These are phyloP conservation scores for Sclerotinia nivalis DNA, from an alignment of 2,329 filamentous ascomycete genomes.

Conservation along the genomic window DNA sequence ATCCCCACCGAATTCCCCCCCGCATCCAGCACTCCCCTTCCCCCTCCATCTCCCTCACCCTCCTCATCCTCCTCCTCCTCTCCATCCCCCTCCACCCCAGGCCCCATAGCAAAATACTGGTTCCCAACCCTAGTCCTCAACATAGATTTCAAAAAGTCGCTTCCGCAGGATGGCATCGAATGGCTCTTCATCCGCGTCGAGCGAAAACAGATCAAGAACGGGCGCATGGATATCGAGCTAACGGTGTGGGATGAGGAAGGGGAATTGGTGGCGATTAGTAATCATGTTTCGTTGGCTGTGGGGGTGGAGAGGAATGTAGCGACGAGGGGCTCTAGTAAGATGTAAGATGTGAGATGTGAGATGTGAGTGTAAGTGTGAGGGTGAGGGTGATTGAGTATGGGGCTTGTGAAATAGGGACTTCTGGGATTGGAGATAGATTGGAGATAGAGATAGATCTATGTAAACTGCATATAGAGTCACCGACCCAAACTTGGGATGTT, in stretches of 20 bases:
- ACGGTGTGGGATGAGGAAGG: conserved; percentile 63
- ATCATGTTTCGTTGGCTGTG: conserved; percentile 67
- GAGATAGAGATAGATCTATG: too few relatives aligned
- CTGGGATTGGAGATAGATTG: neutral
- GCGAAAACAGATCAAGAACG: conserved; percentile 67
- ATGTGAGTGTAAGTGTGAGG: neutral
- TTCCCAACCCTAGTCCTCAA: conserved; percentile 66
- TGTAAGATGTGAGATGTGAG: conserved; percentile 30
- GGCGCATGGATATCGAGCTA: conserved; percentile 73
- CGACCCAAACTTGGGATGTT: neutral
- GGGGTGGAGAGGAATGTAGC: conserved; percentile 60
- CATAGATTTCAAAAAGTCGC: conserved; percentile 71
- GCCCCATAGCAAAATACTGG: conserved; percentile 39
- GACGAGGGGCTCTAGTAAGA: conserved; percentile 29
- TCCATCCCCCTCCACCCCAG: conserved; percentile 49
- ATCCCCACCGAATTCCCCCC: conserved; percentile 37
- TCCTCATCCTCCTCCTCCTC: neutral
- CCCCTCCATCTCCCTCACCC: conserved; percentile 47
- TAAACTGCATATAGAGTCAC: neutral
- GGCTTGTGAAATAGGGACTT: neutral
- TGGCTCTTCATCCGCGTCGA: conserved; percentile 69
- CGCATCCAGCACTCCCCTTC: neutral
- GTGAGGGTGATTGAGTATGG: neutral
- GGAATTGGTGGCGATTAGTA: conserved; percentile 66
- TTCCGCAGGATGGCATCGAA: conserved; percentile 68